A percentile compares a stretch with the other conserved stretches of the same genome.
These are phyloP conservation scores for Diaporthe ampelina DNA, from an alignment of 2,329 filamentous ascomycete genomes.

Conservation along the genomic window DNA sequence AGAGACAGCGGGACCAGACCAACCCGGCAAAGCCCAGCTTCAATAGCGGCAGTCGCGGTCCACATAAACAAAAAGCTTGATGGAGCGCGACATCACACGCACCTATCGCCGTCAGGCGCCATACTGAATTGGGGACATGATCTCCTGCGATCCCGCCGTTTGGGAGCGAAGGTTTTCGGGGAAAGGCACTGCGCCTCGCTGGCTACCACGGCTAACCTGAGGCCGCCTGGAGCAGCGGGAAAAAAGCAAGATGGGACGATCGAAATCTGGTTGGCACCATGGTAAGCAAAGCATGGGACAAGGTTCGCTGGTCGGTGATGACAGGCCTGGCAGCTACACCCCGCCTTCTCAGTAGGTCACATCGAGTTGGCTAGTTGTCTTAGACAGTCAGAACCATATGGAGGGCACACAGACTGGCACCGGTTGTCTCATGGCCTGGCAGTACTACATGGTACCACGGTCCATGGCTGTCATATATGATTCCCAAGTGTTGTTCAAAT, in stretches of 20 bases:
- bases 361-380: conserved; percentile 1
- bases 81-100: background rate
- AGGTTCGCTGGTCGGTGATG: background rate
- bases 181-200: background rate
- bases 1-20: background rate
- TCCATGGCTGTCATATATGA: background rate
- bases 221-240: background rate
- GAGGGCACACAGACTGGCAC: background rate
- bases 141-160: background rate
- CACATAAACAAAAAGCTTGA: conserved; percentile 1
- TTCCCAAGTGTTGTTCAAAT: background rate
- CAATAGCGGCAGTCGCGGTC: conserved; percentile 18
- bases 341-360: background rate
- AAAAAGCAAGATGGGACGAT: background rate
- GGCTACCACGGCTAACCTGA: background rate
- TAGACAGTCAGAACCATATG: background rate
- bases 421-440: background rate
- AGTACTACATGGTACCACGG: background rate
- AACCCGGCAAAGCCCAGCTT: background rate
- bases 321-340: conserved; percentile 7
- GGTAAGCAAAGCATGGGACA: background rate
- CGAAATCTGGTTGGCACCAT: background rate
- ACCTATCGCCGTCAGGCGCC: conserved; percentile 8
- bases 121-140: background rate
- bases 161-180: conserved; percentile 20